These are phyloP conservation scores for Triglochin maritima DNA, from an alignment of 106 monocot genomes.

Conservation along the genomic window DNA sequence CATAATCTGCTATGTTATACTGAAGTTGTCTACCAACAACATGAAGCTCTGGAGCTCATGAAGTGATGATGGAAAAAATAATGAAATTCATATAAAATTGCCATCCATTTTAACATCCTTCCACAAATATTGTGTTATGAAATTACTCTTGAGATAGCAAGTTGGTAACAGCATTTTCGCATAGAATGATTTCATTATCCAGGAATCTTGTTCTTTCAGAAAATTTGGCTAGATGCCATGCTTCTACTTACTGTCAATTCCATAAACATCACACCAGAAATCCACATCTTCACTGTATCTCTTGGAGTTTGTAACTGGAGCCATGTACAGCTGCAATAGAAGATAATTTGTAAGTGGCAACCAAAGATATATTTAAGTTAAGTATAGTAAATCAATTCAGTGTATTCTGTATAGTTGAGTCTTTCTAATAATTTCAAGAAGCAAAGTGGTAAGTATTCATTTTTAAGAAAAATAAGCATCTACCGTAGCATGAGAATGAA, in stretches of 20 bases:
- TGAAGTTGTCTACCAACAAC: not conserved
- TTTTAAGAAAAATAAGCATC: not conserved
- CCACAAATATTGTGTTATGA: not conserved
- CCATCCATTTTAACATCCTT: not conserved
- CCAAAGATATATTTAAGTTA: no score
- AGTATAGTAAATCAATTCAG: no score
- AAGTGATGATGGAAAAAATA: not conserved
- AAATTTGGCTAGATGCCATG: not conserved
- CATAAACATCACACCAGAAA: slow-evolving; percentile 94
- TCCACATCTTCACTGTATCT: slow-evolving; percentile 83
- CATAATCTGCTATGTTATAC: not conserved
- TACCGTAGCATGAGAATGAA: slow-evolving; percentile 98
- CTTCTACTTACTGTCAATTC: slow-evolving; percentile 83
- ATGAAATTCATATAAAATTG: not conserved
- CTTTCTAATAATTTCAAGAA: not conserved
- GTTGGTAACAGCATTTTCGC: not conserved
- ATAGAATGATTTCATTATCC: not conserved
- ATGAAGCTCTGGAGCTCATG: not conserved
- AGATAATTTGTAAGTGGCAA: not conserved
- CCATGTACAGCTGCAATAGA: slow-evolving; percentile 80
- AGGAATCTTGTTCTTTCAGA: not conserved
- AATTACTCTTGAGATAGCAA: not conserved
- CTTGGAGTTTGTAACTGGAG: slow-evolving; percentile 79
- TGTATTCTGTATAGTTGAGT: no score
- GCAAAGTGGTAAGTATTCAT: not conserved